Evolutionary conservation across 305 asterid genomes (phyloP).

Genomic region (Rubia balearica): DNA sequence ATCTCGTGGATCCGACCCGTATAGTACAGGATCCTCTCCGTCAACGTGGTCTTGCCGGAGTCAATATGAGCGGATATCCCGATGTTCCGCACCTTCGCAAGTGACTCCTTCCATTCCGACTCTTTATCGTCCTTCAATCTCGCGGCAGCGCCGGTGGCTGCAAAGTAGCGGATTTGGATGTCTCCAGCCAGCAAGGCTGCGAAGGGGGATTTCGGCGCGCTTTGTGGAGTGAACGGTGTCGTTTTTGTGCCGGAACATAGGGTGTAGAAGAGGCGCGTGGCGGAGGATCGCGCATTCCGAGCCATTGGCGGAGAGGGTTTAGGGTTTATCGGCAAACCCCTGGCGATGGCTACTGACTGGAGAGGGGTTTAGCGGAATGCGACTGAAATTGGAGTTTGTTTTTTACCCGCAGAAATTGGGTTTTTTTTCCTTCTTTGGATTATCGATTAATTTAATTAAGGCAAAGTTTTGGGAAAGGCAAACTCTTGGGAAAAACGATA

Average conservation of each 20-base stretch:
- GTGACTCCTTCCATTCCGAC: slow-evolving; percentile 73
- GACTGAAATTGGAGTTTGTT: not conserved
- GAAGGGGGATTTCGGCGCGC: slow-evolving; percentile 28
- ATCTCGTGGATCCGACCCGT: slow-evolving; percentile 98
- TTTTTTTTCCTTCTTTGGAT: not conserved
- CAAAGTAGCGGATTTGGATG: slow-evolving; percentile 51
- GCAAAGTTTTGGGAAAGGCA: no score
- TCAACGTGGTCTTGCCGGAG: slow-evolving; percentile 90
- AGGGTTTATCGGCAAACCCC: slow-evolving; percentile 60
- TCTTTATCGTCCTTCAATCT: slow-evolving; percentile 72
- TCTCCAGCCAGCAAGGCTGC: slow-evolving; percentile 50
- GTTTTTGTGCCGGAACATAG: slow-evolving; percentile 27
- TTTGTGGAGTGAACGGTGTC: slow-evolving; percentile 19
- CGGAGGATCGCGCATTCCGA: slow-evolving; percentile 50
- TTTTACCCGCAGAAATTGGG: not conserved
- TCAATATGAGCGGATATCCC: slow-evolving; percentile 98
- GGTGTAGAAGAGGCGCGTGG: slow-evolving; percentile 62
- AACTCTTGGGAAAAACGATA: no score
- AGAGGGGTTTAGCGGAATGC: not conserved
- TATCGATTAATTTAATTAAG: no score
- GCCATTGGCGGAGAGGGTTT: slow-evolving; percentile 58
- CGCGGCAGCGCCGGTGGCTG: slow-evolving; percentile 67
- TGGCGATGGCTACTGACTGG: slow-evolving; percentile 4
- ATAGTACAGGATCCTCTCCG: slow-evolving; percentile 82
- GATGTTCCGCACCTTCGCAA: slow-evolving; percentile 70